phyloP scores from a whole-genome alignment of 2,329 filamentous ascomycete species.

The Neophaeococcomyces aloes region DNA sequence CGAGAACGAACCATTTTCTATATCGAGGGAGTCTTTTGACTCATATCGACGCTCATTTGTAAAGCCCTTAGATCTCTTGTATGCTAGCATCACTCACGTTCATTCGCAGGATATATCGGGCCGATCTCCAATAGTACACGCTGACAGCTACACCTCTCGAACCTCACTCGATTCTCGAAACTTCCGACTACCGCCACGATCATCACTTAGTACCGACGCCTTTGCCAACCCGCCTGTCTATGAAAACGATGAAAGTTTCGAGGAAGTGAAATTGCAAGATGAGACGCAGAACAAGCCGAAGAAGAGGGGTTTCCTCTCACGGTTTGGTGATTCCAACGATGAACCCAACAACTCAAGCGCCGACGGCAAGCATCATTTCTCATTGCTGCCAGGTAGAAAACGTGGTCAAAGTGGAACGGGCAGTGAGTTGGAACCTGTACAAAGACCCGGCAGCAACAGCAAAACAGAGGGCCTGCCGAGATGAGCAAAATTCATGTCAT shows the following conservation, averaged over 20 bases:
- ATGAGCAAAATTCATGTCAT: not conserved
- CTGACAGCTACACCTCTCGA: slow-evolving; percentile 52
- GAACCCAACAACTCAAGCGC: slow-evolving; percentile 27
- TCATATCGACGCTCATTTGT: slow-evolving; percentile 94
- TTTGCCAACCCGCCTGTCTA: slow-evolving; percentile 51
- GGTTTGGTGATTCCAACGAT: slow-evolving; percentile 55
- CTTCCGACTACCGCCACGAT: slow-evolving; percentile 51
- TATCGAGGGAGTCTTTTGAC: slow-evolving; percentile 93
- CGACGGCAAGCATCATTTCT: slow-evolving; percentile 40
- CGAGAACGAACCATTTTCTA: slow-evolving; percentile 87
- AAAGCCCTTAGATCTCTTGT: slow-evolving; percentile 30
- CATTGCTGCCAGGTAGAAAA: slow-evolving; percentile 62
- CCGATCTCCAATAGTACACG: slow-evolving; percentile 59
- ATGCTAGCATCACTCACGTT: not conserved
- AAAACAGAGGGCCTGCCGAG: slow-evolving; percentile 17
- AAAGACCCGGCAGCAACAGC: slow-evolving; percentile 26
- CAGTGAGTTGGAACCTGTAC: slow-evolving; percentile 54
- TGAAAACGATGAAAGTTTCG: slow-evolving; percentile 61
- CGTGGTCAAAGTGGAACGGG: slow-evolving; percentile 59
- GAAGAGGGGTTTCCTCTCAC: slow-evolving; percentile 70
- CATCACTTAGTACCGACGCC: slow-evolving; percentile 47
- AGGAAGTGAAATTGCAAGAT: slow-evolving; percentile 80
- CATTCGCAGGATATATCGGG: slow-evolving; percentile 71
- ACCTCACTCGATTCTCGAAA: slow-evolving; percentile 71
- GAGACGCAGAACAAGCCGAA: slow-evolving; percentile 46